Evolutionary conservation across 2,329 filamentous ascomycete genomes (phyloP), one percentile per base, ranked within the genome.

Genomic region (Cercospora beticola): DNA sequence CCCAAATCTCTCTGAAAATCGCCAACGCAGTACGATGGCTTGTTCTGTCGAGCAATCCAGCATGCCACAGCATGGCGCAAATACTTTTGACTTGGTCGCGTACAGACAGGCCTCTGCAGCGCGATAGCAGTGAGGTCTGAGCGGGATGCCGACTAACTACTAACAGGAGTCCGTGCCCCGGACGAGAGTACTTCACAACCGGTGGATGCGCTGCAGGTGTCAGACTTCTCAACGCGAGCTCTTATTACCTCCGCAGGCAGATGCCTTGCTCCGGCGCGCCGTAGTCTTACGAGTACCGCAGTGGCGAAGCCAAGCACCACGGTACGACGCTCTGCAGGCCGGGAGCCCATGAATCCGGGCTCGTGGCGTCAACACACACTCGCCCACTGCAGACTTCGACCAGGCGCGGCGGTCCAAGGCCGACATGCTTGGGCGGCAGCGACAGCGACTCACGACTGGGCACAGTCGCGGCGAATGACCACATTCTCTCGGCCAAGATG

Each of bases 251-350:
- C n/a, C 43, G 43, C 43, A 49, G 43, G 54, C 54, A 57, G 54
- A 28, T 28, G 54, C n/a, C 21, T 28, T 57, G 9, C 54, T 28
- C 54, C 23, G 23, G 28, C 54, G n/a, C 54, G 54, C 23, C 23
- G 28, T 31, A 0, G 54, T 57, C 54, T 57, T 18, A 57, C 54
- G 54, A 57, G 54, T 28, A 18, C 54, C 14, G 54, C 23, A 28
- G 54, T 57, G 54, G 54, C 54, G 23, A 58, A 58, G 54, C 54
- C 54, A 58, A 58, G 54, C 49, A 28, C 36, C 36, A 43, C 36
- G 36, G 36, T n/a, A n/a, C 36, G 36, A 43, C 36, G 36, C 36
- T 43, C 16, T 43, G 26, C 26, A 28, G 14, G 18, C 49, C 49
- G 49, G 18, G 26, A 54, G 49, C 49, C 18, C 49, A 28, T 54